These are phyloP conservation scores for Aspergillus funiculosus DNA, from an alignment of 495 filamentous ascomycete species.

Conservation along the genomic window DNA sequence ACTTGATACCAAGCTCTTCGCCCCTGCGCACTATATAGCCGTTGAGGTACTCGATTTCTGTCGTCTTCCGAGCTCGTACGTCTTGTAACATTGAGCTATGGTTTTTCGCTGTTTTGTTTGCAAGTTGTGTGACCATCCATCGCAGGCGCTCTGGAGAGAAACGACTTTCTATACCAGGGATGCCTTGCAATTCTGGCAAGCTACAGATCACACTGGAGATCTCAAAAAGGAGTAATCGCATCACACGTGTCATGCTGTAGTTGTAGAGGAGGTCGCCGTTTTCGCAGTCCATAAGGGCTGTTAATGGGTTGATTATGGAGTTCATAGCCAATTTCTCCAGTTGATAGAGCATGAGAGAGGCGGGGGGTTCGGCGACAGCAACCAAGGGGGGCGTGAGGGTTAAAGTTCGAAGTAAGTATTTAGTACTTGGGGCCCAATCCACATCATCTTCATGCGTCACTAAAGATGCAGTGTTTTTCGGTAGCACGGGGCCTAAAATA, in stretches of 20 bases:
- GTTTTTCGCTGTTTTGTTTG: slow-evolving; percentile 58
- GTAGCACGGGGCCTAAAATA: slow-evolving; percentile 50
- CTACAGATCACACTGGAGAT: slow-evolving; percentile 56
- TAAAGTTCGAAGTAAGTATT: slow-evolving; percentile 46
- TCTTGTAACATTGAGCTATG: slow-evolving; percentile 80
- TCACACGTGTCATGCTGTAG: slow-evolving; percentile 48
- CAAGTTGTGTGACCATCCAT: slow-evolving; percentile 50
- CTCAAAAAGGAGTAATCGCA: slow-evolving; percentile 60
- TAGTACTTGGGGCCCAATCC: slow-evolving; percentile 39
- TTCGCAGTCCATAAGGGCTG: slow-evolving; percentile 60
- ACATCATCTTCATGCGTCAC: slow-evolving; percentile 16
- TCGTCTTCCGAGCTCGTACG: slow-evolving; percentile 52
- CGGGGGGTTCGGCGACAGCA: slow-evolving; percentile 41
- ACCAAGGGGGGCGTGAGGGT: slow-evolving; percentile 46
- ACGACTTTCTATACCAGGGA: slow-evolving; percentile 51
- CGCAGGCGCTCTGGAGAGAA: slow-evolving; percentile 54
- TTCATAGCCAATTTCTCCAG: slow-evolving; percentile 79
- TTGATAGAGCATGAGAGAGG: slow-evolving; percentile 49
- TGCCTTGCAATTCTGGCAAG: slow-evolving; percentile 60
- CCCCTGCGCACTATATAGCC: slow-evolving; percentile 72
- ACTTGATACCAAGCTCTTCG: slow-evolving; percentile 59
- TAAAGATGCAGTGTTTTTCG: slow-evolving; percentile 18
- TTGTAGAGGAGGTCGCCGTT: slow-evolving; percentile 70
- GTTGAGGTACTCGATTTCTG: slow-evolving; percentile 81
- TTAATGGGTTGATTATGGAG: slow-evolving; percentile 74